phyloP scores from a whole-genome alignment of 176 grass and related monocot genomes.

The Elymus sibiricus region DNA sequence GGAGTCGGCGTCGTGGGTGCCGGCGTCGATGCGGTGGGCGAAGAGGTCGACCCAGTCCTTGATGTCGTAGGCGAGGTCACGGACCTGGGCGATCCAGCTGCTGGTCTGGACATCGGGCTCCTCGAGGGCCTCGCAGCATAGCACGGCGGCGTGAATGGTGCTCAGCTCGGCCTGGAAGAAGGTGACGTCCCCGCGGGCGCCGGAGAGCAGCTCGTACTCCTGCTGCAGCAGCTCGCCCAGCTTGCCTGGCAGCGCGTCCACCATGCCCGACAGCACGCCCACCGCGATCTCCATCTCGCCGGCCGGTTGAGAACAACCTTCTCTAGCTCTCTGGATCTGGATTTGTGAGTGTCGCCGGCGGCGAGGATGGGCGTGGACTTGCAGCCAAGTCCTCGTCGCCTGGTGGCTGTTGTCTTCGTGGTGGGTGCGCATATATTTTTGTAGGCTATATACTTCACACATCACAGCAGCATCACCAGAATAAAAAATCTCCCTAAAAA shows the following conservation, averaged over 20 bases:
- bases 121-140: slow-evolving; percentile 20
- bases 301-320: too few species aligned
- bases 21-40: slow-evolving; percentile 31
- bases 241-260: slow-evolving; percentile 35
- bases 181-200: slow-evolving; percentile 20
- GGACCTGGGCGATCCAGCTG: slow-evolving; percentile 16
- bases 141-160: slow-evolving; percentile 27
- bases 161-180: slow-evolving; percentile 36
- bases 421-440: background rate
- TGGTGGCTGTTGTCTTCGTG: background rate
- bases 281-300: slow-evolving; percentile 40
- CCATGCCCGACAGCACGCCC: slow-evolving; percentile 33
- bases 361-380: slow-evolving; percentile 31
- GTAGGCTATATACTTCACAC: background rate
- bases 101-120: slow-evolving; percentile 16
- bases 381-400: background rate
- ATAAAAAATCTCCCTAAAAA: too few species aligned
- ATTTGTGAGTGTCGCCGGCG: background rate
- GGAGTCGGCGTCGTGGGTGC: background rate
- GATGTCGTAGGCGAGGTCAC: slow-evolving; percentile 33
- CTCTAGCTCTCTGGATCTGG: slow-evolving; percentile 2
- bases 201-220: slow-evolving; percentile 35
- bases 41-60: slow-evolving; percentile 38
- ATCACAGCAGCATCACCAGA: background rate
- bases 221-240: slow-evolving; percentile 36